A percentile compares a stretch with the other conserved stretches of the same genome.
Evolutionary conservation across 495 filamentous ascomycete species (phyloP).

Genomic region (Neurospora tetrasperma): DNA sequence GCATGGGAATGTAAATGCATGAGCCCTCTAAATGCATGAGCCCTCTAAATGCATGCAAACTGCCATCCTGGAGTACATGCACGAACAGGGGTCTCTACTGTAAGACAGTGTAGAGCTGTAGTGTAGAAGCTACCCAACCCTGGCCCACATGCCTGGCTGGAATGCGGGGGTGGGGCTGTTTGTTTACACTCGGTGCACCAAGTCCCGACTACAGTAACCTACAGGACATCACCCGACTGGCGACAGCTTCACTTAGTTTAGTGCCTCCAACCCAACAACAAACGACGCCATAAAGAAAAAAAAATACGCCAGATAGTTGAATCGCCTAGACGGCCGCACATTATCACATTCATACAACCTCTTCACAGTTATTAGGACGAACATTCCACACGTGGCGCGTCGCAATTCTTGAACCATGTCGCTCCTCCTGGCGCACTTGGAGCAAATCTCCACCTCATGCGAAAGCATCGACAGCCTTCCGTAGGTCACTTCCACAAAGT

Average conservation of each 20-base stretch:
- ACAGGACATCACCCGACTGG: neutral
- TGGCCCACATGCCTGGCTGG: neutral
- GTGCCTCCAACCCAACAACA: neutral
- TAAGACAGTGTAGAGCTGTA: neutral
- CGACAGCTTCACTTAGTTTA: neutral
- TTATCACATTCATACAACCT: neutral
- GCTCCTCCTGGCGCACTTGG: slow-evolving; percentile 72
- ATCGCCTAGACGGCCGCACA: neutral
- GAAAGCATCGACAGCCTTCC: slow-evolving; percentile 75
- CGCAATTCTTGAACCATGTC: slow-evolving; percentile 41
- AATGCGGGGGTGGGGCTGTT: neutral
- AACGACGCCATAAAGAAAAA: neutral
- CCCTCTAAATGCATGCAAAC: too few species aligned
- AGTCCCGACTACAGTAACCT: neutral
- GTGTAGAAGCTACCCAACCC: neutral
- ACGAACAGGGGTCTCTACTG: too few species aligned
- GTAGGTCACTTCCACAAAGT: slow-evolving; percentile 35
- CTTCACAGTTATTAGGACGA: neutral
- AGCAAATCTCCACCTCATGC: slow-evolving; percentile 80
- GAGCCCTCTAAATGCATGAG: too few species aligned
- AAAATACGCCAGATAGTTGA: neutral
- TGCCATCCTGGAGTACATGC: too few species aligned
- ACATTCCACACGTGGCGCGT: neutral
- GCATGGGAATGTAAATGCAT: too few species aligned
- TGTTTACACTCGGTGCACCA: neutral